Evolutionary conservation across 2,329 filamentous ascomycete genomes (phyloP), one percentile per base, ranked within the genome.

Genomic region (Paramyrothecium roridum): DNA sequence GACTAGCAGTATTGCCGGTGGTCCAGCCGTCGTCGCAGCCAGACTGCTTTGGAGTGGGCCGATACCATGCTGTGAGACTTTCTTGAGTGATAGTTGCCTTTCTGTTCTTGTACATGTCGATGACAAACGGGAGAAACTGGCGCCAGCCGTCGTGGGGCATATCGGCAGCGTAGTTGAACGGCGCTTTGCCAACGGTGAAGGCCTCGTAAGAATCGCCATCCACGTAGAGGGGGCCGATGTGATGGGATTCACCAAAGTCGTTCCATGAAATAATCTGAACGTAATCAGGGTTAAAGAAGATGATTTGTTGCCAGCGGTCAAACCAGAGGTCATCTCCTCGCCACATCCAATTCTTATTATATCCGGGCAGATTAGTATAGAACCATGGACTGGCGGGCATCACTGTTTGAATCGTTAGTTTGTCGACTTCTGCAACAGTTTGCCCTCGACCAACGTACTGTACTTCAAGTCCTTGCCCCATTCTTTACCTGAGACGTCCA

Each of bases 41-140:
- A 6, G 53, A 22, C 2, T 23, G 55, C 1, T 20, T 23, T 8
- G 56, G 54, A 20, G 57, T 52, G 1, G 58, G 48, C 8, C 67
- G 63, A 52, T 67, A 72, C 69, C 69, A 71, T 20, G 3, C 21
- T 23, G 46, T 48, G 21, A 48, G n/a, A 19, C 46, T 23, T 16
- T 48, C 46, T 8, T 48, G n/a, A 2, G 54, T 60, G 37, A 72
- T 56, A 6, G 56, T 57, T 0, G 66, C 62, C n/a, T 60, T 65
- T 20, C 47, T 30, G 13, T 55, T 63, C 59, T 74, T 74, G 55
- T 71, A 76, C 17, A 63, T 47, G 26, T 67, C 65, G 45, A 75
- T 70, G 26, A 66, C 54, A 52, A 65, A 74, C 8, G 73, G 73
- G 23, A 48, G 22, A 22, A 48, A 48, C 13, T 48, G n/a, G 22